Conservation (phyloP, 2,329 filamentous ascomycete species). For the Cercospora sp. region DNA sequence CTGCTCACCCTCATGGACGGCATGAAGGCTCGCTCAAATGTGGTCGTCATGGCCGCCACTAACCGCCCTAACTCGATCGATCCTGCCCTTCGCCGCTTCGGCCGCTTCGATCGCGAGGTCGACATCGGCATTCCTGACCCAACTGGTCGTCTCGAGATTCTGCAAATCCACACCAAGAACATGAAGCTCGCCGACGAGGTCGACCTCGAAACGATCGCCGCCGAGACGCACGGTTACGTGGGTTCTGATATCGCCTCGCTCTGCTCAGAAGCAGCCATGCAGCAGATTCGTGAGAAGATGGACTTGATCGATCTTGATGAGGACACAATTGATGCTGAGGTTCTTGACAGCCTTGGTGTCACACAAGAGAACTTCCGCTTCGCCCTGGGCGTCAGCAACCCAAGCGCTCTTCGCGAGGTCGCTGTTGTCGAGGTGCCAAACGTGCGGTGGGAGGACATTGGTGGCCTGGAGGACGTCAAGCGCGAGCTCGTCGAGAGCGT, state of each 20-base stretch:
- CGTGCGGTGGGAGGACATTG: constrained; percentile 99
- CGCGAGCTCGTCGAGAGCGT: constrained; percentile 98
- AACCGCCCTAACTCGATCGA: constrained; percentile 99
- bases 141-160: constrained; percentile 96
- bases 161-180: constrained; percentile 99
- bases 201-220: constrained; percentile 91
- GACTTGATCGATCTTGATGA: constrained; percentile 98
- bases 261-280: constrained; percentile 98
- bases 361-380: constrained; percentile 99
- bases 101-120: constrained; percentile 97
- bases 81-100: constrained; percentile 93
- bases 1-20: constrained; percentile 97
- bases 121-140: constrained; percentile 98
- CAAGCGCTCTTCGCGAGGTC: constrained; percentile 95
- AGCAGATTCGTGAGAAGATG: constrained; percentile 99
- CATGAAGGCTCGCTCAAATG: constrained; percentile 98
- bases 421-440: constrained; percentile 99
- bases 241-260: constrained; percentile 97
- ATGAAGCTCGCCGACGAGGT: constrained; percentile 99
- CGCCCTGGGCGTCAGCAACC: constrained; percentile 95
- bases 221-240: constrained; percentile 98
- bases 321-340: constrained; percentile 98
- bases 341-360: constrained; percentile 94
- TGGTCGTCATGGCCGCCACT: constrained; percentile 98
- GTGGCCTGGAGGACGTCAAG: constrained; percentile 97